Evolutionary conservation across 169 alveolate genomes (phyloP), one percentile per base, ranked within the genome.

Genomic region (Plasmodium billcollinsi): DNA sequence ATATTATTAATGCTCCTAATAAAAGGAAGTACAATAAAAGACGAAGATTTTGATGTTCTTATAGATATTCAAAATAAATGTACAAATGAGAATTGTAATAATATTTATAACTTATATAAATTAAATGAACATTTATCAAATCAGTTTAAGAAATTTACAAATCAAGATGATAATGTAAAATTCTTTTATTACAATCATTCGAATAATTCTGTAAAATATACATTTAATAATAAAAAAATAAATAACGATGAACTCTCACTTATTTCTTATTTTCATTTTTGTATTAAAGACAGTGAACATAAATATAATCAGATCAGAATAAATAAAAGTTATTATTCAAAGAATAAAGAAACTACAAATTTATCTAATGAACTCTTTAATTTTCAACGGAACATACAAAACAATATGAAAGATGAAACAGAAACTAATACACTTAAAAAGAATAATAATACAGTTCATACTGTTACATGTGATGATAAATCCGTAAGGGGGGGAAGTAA

Each of bases 11-110:
- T 80, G 26, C 45, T 80, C 61, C 62, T 80, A 24, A 67, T 80
- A 18, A 80, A 80, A 49, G 90, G 90, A 9, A 67, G 76, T 24
- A 66, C 67, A 56, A 56, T 80, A 43, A 80, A 69, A 49, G 90
- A 80, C 58, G 90, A 80, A 69, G 90, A 80, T 61, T 80, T 54
- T 18, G 90, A 80, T 49, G 70, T 56, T 20, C 26, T 80, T 33
- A 52, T 80, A 21, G 90, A 80, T 67, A 33, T 80, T 5, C 90
- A 80, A 43, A 80, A 80, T 61, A 80, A 80, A 56, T 80, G 90
- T 12, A 69, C 78, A 52, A 80, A 67, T 62, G 83, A 80, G 66
- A 80, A 39, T 59, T 58, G 72, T 9, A 80, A 50, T 69, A 33
- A 33, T 33, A 69, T 80, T 9, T 47, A 54, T 39, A 80, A 71